Evolutionary conservation across 73 alveolate genomes (phyloP).

Genomic region (Paramecium octaurelia): DNA sequence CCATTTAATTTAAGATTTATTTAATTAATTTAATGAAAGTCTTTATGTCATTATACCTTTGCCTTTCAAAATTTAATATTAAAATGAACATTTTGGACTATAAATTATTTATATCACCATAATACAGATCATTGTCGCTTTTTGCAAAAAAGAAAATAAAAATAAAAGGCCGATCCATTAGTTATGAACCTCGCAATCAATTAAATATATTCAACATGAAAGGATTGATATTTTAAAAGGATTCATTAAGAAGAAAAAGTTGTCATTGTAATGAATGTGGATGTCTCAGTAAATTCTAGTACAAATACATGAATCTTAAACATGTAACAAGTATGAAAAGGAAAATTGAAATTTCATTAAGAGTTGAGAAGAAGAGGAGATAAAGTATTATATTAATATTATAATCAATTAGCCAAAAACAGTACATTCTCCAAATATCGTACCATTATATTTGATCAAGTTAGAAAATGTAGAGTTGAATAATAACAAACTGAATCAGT

Average conservation of each 20-base stretch:
- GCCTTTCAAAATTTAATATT: background rate
- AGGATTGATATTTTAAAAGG: background rate
- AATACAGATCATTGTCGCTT: background rate
- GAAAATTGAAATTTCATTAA: background rate
- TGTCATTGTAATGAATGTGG: constrained; percentile 32
- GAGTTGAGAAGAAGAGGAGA: background rate
- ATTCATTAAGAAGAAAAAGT: constrained; percentile 28
- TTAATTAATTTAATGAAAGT: background rate
- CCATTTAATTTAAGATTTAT: background rate
- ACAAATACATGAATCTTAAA: constrained; percentile 8
- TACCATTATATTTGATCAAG: background rate
- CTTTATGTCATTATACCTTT: background rate
- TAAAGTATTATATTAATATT: background rate
- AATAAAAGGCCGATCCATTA: background rate
- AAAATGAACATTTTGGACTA: background rate
- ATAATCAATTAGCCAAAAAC: background rate
- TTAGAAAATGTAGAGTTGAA: background rate
- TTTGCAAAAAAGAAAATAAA: background rate
- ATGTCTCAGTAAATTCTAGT: background rate
- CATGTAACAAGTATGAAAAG: background rate
- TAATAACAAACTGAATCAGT: background rate
- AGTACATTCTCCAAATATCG: constrained; percentile 6
- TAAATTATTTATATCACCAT: background rate
- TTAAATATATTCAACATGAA: background rate
- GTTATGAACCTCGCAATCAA: background rate